These are phyloP conservation scores for Histomonas meleagridis DNA, from an alignment of 208 protist species.

Conservation along the genomic window DNA sequence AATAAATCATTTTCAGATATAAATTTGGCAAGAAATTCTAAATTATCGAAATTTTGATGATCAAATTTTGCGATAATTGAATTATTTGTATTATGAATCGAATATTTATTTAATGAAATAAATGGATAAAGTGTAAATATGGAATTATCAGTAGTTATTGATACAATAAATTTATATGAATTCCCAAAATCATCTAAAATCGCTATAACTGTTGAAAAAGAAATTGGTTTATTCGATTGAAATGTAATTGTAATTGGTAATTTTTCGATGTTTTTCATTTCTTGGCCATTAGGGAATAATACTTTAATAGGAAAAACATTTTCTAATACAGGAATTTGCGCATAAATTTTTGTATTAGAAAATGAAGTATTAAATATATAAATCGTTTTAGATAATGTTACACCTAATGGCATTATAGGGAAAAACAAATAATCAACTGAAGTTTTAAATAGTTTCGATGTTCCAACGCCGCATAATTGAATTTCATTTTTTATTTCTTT, in stretches of 20 bases:
- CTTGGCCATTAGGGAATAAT: not conserved
- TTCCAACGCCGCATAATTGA: not conserved
- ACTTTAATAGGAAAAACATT: not conserved
- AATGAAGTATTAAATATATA: not conserved
- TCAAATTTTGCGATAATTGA: not conserved
- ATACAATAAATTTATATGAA: slow-evolving; percentile 4
- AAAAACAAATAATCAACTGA: not conserved
- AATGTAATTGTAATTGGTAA: slow-evolving; percentile 14
- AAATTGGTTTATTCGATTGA: not conserved
- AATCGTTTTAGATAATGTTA: not conserved
- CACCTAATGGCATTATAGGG: not conserved
- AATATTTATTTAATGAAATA: not conserved
- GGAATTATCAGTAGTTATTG: not conserved
- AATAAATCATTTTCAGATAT: not conserved
- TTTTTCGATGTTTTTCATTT: not conserved
- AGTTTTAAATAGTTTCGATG: not conserved
- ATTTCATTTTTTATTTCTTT: not conserved
- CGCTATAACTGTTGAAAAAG: slow-evolving; percentile 13
- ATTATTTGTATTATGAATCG: not conserved
- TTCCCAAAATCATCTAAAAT: not conserved
- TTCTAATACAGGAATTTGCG: not conserved
- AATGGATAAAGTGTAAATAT: slow-evolving; percentile 2
- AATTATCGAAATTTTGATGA: not conserved
- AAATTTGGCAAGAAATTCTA: not conserved
- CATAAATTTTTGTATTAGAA: not conserved